A percentile compares a stretch with the other conserved stretches of the same genome.
Evolutionary conservation across 2,329 filamentous ascomycete genomes (phyloP).

Genomic region (Talaromyces sp.): DNA sequence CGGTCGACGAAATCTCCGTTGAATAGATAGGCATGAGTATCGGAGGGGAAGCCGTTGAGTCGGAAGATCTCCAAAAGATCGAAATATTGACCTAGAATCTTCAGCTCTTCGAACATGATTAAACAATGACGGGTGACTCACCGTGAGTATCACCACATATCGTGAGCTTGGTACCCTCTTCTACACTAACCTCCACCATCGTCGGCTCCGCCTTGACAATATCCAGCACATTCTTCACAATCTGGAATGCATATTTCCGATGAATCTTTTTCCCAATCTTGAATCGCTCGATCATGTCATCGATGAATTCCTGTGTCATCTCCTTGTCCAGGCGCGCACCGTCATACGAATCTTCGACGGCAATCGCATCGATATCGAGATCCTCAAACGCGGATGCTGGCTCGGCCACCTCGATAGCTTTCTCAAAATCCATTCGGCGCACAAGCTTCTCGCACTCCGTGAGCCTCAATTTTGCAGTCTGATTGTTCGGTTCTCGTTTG

Average conservation of each 20-base stretch:
- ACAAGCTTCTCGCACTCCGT: constrained; percentile 94
- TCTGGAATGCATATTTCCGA: constrained; percentile 96
- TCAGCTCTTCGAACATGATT: background rate
- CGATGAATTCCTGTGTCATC: constrained; percentile 96
- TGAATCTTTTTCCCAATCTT: constrained; percentile 93
- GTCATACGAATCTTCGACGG: constrained; percentile 79
- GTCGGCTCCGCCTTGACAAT: constrained; percentile 89
- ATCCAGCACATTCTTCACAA: constrained; percentile 83
- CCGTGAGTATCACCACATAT: constrained; percentile 97
- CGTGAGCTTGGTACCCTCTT: constrained; percentile 73
- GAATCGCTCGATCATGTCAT: constrained; percentile 95
- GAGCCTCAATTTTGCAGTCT: constrained; percentile 84
- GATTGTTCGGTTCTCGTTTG: constrained; percentile 80
- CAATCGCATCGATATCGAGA: constrained; percentile 80
- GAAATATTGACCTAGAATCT: constrained; percentile 82
- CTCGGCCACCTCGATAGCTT: constrained; percentile 89
- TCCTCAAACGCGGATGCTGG: constrained; percentile 89
- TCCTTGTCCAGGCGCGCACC: constrained; percentile 69
- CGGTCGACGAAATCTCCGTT: constrained; percentile 98
- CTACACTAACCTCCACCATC: constrained; percentile 90
- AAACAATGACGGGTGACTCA: constrained; percentile 36
- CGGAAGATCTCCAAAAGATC: constrained; percentile 95
- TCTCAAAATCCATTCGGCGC: constrained; percentile 85
- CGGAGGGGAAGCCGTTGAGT: constrained; percentile 77
- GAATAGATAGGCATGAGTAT: constrained; percentile 91